Evolutionary conservation across 2,329 filamentous ascomycete species (phyloP).

Genomic region (Curvularia sp.): DNA sequence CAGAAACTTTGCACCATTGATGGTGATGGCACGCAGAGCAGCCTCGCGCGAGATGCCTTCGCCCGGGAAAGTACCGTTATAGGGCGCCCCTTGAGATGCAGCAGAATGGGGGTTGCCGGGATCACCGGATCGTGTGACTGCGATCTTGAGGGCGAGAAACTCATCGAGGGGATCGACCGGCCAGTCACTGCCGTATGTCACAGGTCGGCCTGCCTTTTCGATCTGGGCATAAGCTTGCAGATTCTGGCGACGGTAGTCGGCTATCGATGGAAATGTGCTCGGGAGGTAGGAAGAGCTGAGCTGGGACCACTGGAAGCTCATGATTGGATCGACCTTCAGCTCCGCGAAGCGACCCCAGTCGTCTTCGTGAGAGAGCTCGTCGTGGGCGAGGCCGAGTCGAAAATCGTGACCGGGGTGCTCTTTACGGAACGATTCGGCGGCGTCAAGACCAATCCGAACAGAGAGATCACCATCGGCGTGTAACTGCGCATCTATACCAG

Average conservation of each 20-base stretch:
- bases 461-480: constrained; percentile 7
- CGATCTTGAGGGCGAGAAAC: constrained; percentile 10
- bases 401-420: constrained; percentile 6
- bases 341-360: constrained; percentile 8
- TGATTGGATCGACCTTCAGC: constrained; percentile 1
- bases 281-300: constrained; percentile 9
- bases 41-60: constrained; percentile 9
- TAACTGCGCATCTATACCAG: constrained; percentile 7
- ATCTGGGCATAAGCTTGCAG: constrained; percentile 11
- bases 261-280: constrained; percentile 7
- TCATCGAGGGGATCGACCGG: constrained; percentile 10
- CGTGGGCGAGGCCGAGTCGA: constrained; percentile 11
- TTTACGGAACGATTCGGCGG: constrained; percentile 4
- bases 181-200: constrained; percentile 11
- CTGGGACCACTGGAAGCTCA: constrained; percentile 12
- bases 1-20: constrained; percentile 8
- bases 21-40: constrained; percentile 8
- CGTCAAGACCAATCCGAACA: constrained; percentile 7
- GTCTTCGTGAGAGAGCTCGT: constrained; percentile 4
- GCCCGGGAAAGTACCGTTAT: constrained; percentile 4
- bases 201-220: constrained; percentile 8
- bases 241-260: constrained; percentile 7
- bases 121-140: constrained; percentile 7
- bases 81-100: constrained; percentile 6
- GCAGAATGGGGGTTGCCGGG: constrained; percentile 6